Evolutionary conservation across 306 rosid species (phyloP).

Genomic region (Morella rubra): DNA sequence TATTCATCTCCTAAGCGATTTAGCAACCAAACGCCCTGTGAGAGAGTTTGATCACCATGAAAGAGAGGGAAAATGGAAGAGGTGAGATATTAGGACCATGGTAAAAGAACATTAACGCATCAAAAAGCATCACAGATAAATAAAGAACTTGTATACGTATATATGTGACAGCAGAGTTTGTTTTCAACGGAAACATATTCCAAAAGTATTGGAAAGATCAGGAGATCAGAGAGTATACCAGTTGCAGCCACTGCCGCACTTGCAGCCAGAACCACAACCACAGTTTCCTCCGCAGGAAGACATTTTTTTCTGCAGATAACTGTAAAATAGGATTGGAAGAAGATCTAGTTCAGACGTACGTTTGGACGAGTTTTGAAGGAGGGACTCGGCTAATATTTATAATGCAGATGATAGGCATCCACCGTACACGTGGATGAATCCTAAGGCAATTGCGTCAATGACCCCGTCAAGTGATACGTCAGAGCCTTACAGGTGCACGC

Average conservation of each 20-base stretch:
- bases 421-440: conserved; percentile 47
- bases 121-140: too few species aligned
- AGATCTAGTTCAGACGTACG: neutral
- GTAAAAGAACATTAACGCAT: too few species aligned
- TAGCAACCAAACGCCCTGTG: too few species aligned
- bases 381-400: conserved; percentile 19
- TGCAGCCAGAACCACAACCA: conserved; percentile 28
- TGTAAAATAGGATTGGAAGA: neutral
- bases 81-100: too few species aligned
- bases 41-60: too few species aligned
- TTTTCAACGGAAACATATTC: too few species aligned
- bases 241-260: conserved; percentile 13
- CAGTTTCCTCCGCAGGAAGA: conserved; percentile 39
- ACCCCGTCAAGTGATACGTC: neutral
- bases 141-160: too few species aligned
- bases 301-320: neutral
- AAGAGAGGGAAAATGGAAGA: too few species aligned
- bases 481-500: neutral
- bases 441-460: neutral
- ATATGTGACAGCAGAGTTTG: too few species aligned
- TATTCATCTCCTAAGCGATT: too few species aligned
- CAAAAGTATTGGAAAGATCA: neutral
- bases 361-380: conserved; percentile 10
- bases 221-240: neutral
- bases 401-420: conserved; percentile 5